Conservation (phyloP, 2,329 filamentous ascomycete genomes). For the Microdochium bolleyi region DNA sequence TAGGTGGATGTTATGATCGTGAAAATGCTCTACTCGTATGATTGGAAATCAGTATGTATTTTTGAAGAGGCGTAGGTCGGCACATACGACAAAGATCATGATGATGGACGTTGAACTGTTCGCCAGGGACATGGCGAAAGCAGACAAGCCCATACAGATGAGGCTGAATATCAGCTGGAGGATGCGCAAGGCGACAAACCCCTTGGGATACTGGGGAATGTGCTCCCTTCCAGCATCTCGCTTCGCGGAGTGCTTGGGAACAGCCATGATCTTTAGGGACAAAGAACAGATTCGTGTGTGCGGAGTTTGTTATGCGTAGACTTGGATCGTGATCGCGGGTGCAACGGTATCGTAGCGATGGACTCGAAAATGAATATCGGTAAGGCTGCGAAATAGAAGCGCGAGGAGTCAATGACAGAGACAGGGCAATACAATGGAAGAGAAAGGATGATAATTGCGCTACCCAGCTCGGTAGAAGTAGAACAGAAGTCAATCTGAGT, state of each 20-base stretch:
- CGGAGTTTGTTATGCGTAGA: neutral
- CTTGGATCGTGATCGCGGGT: neutral
- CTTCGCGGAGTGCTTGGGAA: neutral
- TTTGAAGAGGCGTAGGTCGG: neutral
- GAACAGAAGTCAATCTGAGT: neutral
- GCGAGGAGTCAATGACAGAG: neutral
- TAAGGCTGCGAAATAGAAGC: neutral
- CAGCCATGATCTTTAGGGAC: neutral
- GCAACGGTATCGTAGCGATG: neutral
- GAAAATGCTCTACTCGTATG: constrained; percentile 24
- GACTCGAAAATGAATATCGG: neutral
- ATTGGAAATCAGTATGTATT: neutral
- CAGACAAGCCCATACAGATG: constrained; percentile 35
- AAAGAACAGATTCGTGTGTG: neutral
- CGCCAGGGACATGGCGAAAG: constrained; percentile 6
- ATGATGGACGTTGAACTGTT: neutral
- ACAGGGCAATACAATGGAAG: neutral
- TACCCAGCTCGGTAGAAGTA: neutral
- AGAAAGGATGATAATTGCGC: neutral
- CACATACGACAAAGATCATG: neutral
- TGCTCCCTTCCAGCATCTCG: constrained; percentile 28
- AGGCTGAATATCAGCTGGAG: constrained; percentile 37
- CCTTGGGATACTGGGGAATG: constrained; percentile 34
- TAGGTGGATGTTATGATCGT: constrained; percentile 38
- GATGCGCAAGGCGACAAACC: constrained; percentile 35